phyloP scores from a whole-genome alignment of 2,329 filamentous ascomycete genomes.

The Ceratocystis colombiana region DNA sequence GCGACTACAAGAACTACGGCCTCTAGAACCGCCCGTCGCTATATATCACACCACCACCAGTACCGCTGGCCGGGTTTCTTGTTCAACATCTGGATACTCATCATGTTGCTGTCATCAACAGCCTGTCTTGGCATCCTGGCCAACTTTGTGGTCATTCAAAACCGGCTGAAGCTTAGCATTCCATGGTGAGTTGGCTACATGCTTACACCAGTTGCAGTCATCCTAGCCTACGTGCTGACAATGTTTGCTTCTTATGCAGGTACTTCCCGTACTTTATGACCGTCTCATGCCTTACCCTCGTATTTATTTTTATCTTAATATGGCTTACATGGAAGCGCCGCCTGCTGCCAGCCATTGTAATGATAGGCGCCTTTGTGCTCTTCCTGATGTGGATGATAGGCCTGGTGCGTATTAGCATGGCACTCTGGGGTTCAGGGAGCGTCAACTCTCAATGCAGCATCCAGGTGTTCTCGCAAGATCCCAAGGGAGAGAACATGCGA shows the following conservation, averaged over 20 bases:
- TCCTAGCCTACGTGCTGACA: too few species aligned
- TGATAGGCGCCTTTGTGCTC: constrained; percentile 54
- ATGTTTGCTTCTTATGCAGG: constrained; percentile 34
- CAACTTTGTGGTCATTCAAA: constrained; percentile 50
- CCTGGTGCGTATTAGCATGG: constrained; percentile 50
- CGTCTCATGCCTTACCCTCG: constrained; percentile 47
- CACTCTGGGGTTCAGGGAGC: constrained; percentile 52
- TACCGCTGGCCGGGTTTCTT: constrained; percentile 62
- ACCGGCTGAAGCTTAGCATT: constrained; percentile 43
- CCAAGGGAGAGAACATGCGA: constrained; percentile 41
- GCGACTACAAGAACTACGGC: background rate
- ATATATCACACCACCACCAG: constrained; percentile 41
- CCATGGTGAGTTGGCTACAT: constrained; percentile 45
- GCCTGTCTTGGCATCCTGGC: constrained; percentile 51
- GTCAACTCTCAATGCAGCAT: constrained; percentile 52
- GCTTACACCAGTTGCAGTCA: too few species aligned
- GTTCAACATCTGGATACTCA: constrained; percentile 56
- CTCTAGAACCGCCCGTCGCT: constrained; percentile 17
- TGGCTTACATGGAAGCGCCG: constrained; percentile 52
- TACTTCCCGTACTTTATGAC: constrained; percentile 59
- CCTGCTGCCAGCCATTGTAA: constrained; percentile 51
- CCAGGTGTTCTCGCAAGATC: constrained; percentile 44
- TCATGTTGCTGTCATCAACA: constrained; percentile 48
- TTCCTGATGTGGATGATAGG: constrained; percentile 60
- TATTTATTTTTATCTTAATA: constrained; percentile 57